Conservation (phyloP, 495 filamentous ascomycete genomes). For the Beverwykella pulmonaria region DNA sequence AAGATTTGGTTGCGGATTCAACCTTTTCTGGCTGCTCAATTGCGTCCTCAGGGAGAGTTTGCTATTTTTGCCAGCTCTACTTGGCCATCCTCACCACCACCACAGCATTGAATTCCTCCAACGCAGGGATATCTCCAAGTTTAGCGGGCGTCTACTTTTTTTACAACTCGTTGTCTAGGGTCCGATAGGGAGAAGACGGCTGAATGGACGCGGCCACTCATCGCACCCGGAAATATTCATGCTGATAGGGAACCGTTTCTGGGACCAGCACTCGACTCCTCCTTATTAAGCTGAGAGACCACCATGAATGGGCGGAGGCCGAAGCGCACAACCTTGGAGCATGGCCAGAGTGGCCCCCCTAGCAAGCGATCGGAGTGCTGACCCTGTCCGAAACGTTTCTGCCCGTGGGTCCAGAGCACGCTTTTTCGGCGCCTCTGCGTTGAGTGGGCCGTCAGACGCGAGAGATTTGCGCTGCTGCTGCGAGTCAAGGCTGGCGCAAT, state of each 20-base stretch:
- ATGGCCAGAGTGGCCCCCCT: background rate
- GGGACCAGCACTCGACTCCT: slow-evolving; percentile 1
- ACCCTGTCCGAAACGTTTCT: slow-evolving; percentile 15
- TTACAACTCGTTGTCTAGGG: slow-evolving; percentile 28
- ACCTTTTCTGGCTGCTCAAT: too few species aligned
- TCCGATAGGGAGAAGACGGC: slow-evolving; percentile 41
- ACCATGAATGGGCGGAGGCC: background rate
- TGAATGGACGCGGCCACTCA: slow-evolving; percentile 35
- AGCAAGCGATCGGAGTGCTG: slow-evolving; percentile 6
- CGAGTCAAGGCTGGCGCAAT: slow-evolving; percentile 15
- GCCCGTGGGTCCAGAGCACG: background rate
- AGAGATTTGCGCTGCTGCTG: slow-evolving; percentile 37
- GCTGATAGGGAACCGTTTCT: slow-evolving; percentile 36
- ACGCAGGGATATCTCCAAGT: slow-evolving; percentile 22
- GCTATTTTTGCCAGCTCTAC: slow-evolving; percentile 27
- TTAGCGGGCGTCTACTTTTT: slow-evolving; percentile 37
- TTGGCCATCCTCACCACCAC: background rate
- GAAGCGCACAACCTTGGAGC: background rate
- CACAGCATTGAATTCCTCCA: background rate
- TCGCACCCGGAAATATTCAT: slow-evolving; percentile 34
- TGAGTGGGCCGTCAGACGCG: slow-evolving; percentile 35
- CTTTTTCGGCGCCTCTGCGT: slow-evolving; percentile 3
- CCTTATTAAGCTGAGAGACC: slow-evolving; percentile 27
- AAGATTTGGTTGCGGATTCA: background rate
- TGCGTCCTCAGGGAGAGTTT: background rate